phyloP scores from a whole-genome alignment of 345 rosid species.

The Lepidium didymum region DNA sequence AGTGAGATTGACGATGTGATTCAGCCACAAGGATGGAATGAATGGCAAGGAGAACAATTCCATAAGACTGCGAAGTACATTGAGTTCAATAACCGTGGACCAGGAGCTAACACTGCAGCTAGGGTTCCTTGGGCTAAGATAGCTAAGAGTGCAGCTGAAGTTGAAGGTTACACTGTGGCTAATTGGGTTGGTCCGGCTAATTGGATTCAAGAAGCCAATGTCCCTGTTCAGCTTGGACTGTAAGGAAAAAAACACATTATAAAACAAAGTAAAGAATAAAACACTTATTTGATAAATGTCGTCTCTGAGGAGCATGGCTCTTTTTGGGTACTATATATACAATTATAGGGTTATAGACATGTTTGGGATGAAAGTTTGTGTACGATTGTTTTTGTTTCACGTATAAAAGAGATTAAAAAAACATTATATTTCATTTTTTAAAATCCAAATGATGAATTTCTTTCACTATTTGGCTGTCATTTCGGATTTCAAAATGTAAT shows the following conservation, averaged over 20 bases:
- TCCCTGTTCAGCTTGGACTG: conserved; percentile 28
- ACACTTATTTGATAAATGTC: conserved; percentile 9
- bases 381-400: conserved; percentile 20
- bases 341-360: conserved; percentile 19
- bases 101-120: conserved; percentile 36
- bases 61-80: conserved; percentile 31
- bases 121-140: conserved; percentile 52
- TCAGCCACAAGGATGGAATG: conserved; percentile 48
- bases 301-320: conserved; percentile 13
- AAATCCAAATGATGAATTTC: not conserved
- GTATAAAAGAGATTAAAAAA: not conserved
- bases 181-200: conserved; percentile 30
- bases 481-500: not conserved
- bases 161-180: conserved; percentile 35
- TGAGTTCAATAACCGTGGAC: conserved; percentile 61
- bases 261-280: conserved; percentile 7
- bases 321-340: conserved; percentile 1
- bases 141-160: conserved; percentile 33
- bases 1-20: conserved; percentile 46
- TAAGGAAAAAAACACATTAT: not conserved
- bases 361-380: conserved; percentile 24
- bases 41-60: conserved; percentile 35
- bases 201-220: conserved; percentile 43
- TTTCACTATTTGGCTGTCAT: not conserved
- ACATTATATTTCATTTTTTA: not conserved